These are phyloP conservation scores for Monilinia polystroma DNA, from an alignment of 2,329 filamentous ascomycete genomes.

Conservation along the genomic window DNA sequence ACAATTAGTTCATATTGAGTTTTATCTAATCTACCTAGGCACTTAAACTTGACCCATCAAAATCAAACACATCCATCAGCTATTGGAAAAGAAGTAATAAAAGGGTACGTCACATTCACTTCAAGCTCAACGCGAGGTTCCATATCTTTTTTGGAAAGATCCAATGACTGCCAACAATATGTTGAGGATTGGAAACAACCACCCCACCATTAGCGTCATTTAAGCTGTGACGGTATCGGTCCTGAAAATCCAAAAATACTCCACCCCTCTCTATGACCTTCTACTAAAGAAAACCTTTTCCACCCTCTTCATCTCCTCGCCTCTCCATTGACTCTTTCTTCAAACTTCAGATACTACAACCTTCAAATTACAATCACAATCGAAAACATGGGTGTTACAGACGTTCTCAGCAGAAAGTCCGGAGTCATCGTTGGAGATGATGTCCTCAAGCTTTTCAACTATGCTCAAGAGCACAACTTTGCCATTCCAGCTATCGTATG, in stretches of 20 bases:
- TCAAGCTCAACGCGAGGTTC: slow-evolving; percentile 1
- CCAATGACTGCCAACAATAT: slow-evolving; percentile 17
- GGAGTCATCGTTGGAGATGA: slow-evolving; percentile 69
- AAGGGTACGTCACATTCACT: slow-evolving; percentile 11
- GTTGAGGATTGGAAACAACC: slow-evolving; percentile 21
- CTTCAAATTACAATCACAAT: slow-evolving; percentile 23
- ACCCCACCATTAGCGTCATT: slow-evolving; percentile 31
- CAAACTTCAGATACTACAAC: slow-evolving; percentile 23
- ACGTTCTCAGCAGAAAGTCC: slow-evolving; percentile 60
- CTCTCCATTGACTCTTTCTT: slow-evolving; percentile 25
- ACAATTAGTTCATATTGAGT: background rate
- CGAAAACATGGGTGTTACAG: slow-evolving; percentile 47
- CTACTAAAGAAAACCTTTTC: slow-evolving; percentile 23
- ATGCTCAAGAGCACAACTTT: slow-evolving; percentile 83
- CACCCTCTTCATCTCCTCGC: slow-evolving; percentile 1
- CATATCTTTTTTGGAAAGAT: slow-evolving; percentile 12
- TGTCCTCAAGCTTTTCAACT: slow-evolving; percentile 75
- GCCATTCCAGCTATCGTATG: slow-evolving; percentile 79
- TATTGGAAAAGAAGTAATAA: background rate
- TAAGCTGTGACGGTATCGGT: slow-evolving; percentile 28
- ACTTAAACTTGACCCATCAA: background rate
- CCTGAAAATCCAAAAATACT: slow-evolving; percentile 25
- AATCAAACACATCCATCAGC: background rate
- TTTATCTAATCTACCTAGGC: background rate
- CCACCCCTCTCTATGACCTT: slow-evolving; percentile 17